Conservation (phyloP, 768 basidiomycete species). For the Mycena indigotica region DNA sequence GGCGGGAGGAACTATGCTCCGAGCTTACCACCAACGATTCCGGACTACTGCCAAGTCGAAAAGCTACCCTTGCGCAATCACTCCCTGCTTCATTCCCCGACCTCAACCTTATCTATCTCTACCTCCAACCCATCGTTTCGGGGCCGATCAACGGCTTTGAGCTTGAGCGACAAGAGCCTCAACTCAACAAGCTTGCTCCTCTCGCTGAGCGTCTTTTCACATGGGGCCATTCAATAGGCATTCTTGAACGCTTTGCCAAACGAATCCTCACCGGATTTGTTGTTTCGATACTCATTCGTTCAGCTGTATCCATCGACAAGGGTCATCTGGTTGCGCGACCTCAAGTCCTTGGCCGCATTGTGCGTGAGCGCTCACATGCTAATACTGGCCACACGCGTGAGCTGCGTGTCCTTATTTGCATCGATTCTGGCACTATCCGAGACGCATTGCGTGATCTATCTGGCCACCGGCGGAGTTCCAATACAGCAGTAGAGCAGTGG, state of each 20-base stretch:
- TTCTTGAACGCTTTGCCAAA: constrained; percentile 8
- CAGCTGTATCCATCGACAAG: not conserved
- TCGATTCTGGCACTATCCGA: not conserved
- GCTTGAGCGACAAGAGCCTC: not conserved
- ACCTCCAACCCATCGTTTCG: constrained; percentile 36
- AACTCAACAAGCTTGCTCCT: constrained; percentile 6
- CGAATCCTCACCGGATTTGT: constrained; percentile 8
- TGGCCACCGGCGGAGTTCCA: too few relatives aligned
- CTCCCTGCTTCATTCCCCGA: constrained; percentile 35
- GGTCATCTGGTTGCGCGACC: not conserved
- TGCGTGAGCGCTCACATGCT: not conserved
- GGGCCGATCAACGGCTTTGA: not conserved
- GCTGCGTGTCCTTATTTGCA: not conserved
- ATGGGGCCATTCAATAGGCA: constrained; percentile 11
- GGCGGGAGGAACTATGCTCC: not conserved
- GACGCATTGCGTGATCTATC: not conserved
- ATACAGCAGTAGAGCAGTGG: not conserved
- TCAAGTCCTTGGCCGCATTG: not conserved
- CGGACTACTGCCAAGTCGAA: constrained; percentile 27
- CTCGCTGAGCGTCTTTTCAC: constrained; percentile 9
- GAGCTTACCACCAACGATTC: constrained; percentile 12
- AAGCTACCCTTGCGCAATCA: constrained; percentile 27
- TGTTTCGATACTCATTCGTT: not conserved
- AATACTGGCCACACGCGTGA: not conserved
- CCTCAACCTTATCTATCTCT: constrained; percentile 38